Percentiles rank a stretch among this genome's conserved stretches.
These are phyloP conservation scores for Taiwanofungus camphoratus DNA, from an alignment of 1,284 basidiomycete species.

Conservation along the genomic window DNA sequence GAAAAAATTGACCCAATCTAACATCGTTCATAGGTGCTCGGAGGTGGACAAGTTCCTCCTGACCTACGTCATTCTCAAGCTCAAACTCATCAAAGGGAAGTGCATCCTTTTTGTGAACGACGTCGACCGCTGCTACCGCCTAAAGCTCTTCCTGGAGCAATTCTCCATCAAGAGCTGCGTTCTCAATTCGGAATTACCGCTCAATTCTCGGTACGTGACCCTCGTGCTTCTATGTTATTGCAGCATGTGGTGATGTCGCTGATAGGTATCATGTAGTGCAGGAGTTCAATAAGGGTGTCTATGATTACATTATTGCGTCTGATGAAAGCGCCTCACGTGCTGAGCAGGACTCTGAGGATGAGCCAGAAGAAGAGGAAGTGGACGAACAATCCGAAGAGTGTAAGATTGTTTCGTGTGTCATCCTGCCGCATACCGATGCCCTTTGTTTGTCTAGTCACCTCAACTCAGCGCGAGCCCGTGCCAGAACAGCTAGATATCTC, in stretches of 20 bases:
- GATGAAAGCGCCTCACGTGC: constrained; percentile 71
- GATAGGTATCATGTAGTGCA: constrained; percentile 92
- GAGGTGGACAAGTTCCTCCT: constrained; percentile 97
- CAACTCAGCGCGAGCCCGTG: constrained; percentile 46
- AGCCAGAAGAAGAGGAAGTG: constrained; percentile 31
- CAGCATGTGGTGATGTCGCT: neutral
- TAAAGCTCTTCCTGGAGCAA: constrained; percentile 97
- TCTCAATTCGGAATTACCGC: constrained; percentile 91
- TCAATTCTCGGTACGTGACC: constrained; percentile 78
- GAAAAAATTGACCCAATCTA: constrained; percentile 8
- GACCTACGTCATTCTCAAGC: constrained; percentile 91
- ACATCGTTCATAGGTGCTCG: constrained; percentile 54
- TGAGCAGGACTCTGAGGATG: constrained; percentile 47
- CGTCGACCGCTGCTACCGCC: constrained; percentile 89
- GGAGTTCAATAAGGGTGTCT: constrained; percentile 98
- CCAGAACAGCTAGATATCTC: constrained; percentile 14
- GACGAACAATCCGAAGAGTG: constrained; percentile 38
- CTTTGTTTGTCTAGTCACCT: constrained; percentile 40
- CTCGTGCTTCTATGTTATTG: constrained; percentile 4
- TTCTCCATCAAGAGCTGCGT: constrained; percentile 97
- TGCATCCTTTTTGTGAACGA: constrained; percentile 97
- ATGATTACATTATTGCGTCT: constrained; percentile 98
- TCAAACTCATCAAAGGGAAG: constrained; percentile 94
- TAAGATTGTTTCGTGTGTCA: constrained; percentile 23
- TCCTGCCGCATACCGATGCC: neutral